These are phyloP conservation scores for Prunus campanulata DNA, from an alignment of 306 rosid genomes.

Conservation along the genomic window DNA sequence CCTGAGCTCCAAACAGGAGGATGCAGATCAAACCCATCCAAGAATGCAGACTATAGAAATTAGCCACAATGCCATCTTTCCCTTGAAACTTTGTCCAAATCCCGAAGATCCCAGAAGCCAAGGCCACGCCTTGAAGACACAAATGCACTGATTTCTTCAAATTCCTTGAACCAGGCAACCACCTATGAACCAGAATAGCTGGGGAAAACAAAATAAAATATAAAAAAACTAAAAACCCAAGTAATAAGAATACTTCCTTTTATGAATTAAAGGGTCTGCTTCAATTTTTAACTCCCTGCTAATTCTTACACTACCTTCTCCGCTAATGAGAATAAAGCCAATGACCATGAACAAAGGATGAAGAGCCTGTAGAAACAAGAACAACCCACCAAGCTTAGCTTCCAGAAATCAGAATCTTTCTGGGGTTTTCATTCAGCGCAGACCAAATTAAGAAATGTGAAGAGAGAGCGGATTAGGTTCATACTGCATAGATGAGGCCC, in stretches of 20 bases:
- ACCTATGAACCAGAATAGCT: conserved; percentile 81
- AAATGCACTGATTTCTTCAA: conserved; percentile 79
- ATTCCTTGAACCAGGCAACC: conserved; percentile 77
- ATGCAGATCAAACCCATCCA: conserved; percentile 91
- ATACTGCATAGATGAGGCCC: conserved; percentile 49
- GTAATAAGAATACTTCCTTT: not conserved
- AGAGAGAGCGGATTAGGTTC: not conserved
- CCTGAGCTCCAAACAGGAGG: conserved; percentile 79
- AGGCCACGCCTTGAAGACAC: conserved; percentile 84
- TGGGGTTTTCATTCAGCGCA: not conserved
- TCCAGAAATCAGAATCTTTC: not conserved
- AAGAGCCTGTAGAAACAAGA: conserved; percentile 51
- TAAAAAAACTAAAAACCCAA: conserved; percentile 15
- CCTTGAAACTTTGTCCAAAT: conserved; percentile 84
- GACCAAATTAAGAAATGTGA: not conserved
- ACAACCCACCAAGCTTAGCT: not conserved
- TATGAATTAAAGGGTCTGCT: not conserved
- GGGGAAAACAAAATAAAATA: conserved; percentile 8
- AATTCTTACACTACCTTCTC: conserved; percentile 61
- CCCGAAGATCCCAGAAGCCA: conserved; percentile 71
- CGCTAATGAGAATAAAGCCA: conserved; percentile 79
- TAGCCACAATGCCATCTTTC: conserved; percentile 61
- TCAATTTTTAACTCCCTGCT: not conserved
- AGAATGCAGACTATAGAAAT: conserved; percentile 86
- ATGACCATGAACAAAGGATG: conserved; percentile 92